These are phyloP conservation scores for Malbranchea zuffiana DNA, from an alignment of 2,329 filamentous ascomycete genomes.

Conservation along the genomic window DNA sequence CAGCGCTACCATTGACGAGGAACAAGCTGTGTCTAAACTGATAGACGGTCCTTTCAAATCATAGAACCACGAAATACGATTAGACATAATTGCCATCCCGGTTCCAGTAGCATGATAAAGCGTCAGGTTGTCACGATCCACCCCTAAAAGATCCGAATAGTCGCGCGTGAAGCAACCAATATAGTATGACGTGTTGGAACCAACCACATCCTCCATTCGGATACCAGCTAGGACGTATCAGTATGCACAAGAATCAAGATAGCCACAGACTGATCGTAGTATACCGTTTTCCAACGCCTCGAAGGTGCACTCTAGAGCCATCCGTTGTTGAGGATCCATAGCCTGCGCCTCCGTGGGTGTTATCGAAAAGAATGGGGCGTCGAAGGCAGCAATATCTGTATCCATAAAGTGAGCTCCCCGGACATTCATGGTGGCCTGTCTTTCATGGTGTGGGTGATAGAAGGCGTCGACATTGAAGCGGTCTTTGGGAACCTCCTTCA, in stretches of 20 bases:
- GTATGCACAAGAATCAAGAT: no score
- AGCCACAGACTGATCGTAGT: no score
- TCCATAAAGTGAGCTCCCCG: constrained; percentile 14
- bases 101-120: constrained; percentile 18
- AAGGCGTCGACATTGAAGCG: constrained; percentile 26
- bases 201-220: constrained; percentile 8
- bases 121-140: constrained; percentile 4
- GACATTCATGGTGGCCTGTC: background rate
- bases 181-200: constrained; percentile 9
- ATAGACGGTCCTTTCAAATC: constrained; percentile 16
- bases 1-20: no score
- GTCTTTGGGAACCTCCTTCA: constrained; percentile 14
- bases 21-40: no score
- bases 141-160: constrained; percentile 6
- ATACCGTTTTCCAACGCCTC: constrained; percentile 17
- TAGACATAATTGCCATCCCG: constrained; percentile 15
- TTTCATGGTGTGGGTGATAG: constrained; percentile 31
- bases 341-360: constrained; percentile 12
- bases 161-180: constrained; percentile 8
- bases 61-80: constrained; percentile 19
- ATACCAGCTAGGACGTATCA: constrained; percentile 14
- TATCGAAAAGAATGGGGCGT: constrained; percentile 14
- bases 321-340: constrained; percentile 17
- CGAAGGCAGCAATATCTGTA: constrained; percentile 13
- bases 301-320: constrained; percentile 16